Evolutionary conservation across 306 rosid genomes (phyloP), one percentile per base, ranked within the genome.

Genomic region (Vigna reflexopilosa): DNA sequence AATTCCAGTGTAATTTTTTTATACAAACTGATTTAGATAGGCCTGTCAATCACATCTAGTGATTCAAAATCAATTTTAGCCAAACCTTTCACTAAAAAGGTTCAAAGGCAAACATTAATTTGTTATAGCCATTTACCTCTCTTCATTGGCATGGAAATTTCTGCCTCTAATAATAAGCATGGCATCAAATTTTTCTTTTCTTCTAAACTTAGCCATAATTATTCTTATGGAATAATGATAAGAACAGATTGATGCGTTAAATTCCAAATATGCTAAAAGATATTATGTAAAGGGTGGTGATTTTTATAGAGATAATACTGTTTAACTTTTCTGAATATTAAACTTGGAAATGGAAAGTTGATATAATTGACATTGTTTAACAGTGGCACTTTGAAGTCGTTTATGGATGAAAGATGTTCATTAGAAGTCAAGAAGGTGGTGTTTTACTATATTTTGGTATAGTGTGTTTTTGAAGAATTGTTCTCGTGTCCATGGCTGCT

Each of bases 401-500:
- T 61, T 72, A 49, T 45, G 24, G 75, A 66, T 76, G 67, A 59
- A 73, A 77, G 56, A 4, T 79, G 77, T 74, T 81, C 11, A 36
- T 57, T 64, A 56, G 71, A 79, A 73, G 77, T 61, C 77, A 69
- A 34, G 67, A 82, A 77, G 81, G 48, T 22, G 62, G 28, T 49
- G 55, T 61, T 75, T 83, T 75, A 69, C 72, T 76, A 28, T 72
- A 66, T 82, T 67, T 72, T 40, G 58, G n/a, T 79, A 28, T 78
- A 67, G 80, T 79, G 56, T 34, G 56, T 69, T 67, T 44, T 84
- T 72, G 80, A 79, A 78, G 52, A 50, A 77, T 51, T 56, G 52
- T 77, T 83, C 11, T 65, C 40, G 76, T 81, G 63, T 51, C 64
- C 64, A 95, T 95, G 99, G 98, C 93, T 67, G 96, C 99, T 81